Base-by-base conservation (phyloP, 2,329 filamentous ascomycete species). In the Colletotrichum lupini region DNA sequence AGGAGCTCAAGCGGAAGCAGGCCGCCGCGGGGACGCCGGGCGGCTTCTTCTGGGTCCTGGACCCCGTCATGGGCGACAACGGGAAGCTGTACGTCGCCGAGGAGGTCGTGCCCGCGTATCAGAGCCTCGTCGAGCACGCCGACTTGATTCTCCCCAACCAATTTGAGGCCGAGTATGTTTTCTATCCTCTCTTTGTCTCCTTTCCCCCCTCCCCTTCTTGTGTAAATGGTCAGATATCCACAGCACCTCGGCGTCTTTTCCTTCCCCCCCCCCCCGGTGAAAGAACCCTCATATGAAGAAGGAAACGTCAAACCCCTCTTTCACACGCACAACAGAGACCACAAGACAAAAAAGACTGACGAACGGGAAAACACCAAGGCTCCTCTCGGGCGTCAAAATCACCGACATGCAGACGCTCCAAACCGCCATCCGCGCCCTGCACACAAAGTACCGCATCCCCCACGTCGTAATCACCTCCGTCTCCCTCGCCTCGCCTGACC, bases 21-120 rank as follows among this genome's bases (percentile, higher is more conserved):
- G 85, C 85, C 46, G 85, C 84, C 16, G 88, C 87, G 37, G 56
- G 60, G 6, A 75, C 76, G 37, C 92, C 93, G 0, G 94, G 95
- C 0, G 91, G 89, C 58, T 98, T 98, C 85, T 98, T 98, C 84
- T 98, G 96, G 96, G 94, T 98, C 3, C 88, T 99, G 30, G 97
- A 99, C 81, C 97, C 97, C 0, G 97, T 99, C 60, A 99, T 99
- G 97, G 97, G 97, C 35, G 97, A 99, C 81, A 95, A 98, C 79
- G 97, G 95, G 62, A 91, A 90, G 76, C 87, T 99, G 14, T 99
- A 99, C 80, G 96, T 99, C 8, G 94, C 93, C 6, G 92, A 96
- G 77, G 95, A 97, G 76, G 95, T 97, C 4, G 94, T 98, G 19
- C 95, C 95, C 0, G 95, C 94, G 16, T 99, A 98, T 83, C 96